Evolutionary conservation across 345 rosid genomes (phyloP).

Genomic region (Triadica sebifera): DNA sequence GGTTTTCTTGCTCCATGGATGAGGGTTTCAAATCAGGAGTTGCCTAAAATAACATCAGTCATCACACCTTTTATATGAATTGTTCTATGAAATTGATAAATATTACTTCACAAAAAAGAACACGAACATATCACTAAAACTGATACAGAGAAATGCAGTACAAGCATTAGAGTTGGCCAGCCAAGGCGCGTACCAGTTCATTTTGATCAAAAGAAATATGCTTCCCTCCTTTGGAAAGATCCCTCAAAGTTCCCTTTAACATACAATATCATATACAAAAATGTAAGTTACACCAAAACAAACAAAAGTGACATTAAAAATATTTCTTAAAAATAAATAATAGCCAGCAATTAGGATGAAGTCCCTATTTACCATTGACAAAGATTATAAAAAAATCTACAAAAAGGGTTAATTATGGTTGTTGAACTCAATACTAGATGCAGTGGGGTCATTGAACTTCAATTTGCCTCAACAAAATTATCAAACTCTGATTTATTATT

Average conservation of each 20-base stretch:
- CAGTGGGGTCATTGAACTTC: neutral
- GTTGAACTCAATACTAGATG: neutral
- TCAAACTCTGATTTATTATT: no score
- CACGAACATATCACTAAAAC: neutral
- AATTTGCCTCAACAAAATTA: slow-evolving; percentile 1
- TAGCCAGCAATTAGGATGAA: neutral
- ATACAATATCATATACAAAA: slow-evolving; percentile 2
- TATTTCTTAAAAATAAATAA: neutral
- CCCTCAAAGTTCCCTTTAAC: slow-evolving; percentile 49
- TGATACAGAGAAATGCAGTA: neutral
- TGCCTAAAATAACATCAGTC: slow-evolving; percentile 22
- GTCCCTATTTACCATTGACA: neutral
- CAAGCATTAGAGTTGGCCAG: neutral
- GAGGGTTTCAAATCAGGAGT: slow-evolving; percentile 44
- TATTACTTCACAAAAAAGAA: slow-evolving; percentile 4
- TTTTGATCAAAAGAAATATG: slow-evolving; percentile 27
- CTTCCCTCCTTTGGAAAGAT: slow-evolving; percentile 45
- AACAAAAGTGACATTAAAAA: slow-evolving; percentile 2
- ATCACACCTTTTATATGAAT: slow-evolving; percentile 6
- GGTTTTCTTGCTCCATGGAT: slow-evolving; percentile 30
- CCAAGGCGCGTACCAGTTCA: slow-evolving; percentile 37
- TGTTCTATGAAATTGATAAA: slow-evolving; percentile 31
- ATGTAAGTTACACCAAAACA: slow-evolving; percentile 12
- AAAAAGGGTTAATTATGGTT: neutral
- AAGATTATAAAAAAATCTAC: neutral